Evolutionary conservation across 306 rosid genomes (phyloP).

Genomic region (Lithocarpus polystachyus): DNA sequence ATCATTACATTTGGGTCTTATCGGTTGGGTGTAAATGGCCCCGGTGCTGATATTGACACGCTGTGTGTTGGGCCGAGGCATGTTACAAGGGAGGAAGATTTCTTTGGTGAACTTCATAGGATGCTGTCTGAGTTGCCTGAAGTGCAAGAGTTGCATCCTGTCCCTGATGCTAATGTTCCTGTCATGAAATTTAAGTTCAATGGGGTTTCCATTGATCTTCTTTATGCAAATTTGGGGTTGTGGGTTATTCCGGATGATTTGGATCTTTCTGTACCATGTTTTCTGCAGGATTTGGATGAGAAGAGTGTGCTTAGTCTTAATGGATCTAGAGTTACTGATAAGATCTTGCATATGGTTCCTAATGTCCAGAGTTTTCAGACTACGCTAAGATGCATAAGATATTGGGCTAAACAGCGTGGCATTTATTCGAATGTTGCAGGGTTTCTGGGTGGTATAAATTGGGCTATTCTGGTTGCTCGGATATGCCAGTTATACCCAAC

Average conservation of each 20-base stretch:
- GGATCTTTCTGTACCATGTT: not conserved
- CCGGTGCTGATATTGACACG: not conserved
- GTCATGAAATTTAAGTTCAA: constrained; percentile 4
- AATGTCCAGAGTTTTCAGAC: not conserved
- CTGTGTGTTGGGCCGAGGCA: constrained; percentile 8
- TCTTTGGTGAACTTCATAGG: not conserved
- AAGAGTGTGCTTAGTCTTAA: not conserved
- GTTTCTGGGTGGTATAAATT: constrained; percentile 7
- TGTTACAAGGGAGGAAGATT: not conserved
- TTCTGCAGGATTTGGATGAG: not conserved
- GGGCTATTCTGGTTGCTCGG: constrained; percentile 5
- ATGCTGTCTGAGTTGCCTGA: not conserved
- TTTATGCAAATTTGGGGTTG: not conserved
- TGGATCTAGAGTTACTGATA: not conserved
- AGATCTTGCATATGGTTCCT: not conserved
- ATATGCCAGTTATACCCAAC: not conserved
- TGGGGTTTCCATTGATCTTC: constrained; percentile 1
- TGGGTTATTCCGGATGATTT: not conserved
- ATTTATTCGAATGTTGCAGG: constrained; percentile 4
- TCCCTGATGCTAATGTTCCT: not conserved
- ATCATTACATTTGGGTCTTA: not conserved
- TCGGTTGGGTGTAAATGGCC: constrained; percentile 5
- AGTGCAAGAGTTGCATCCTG: not conserved
- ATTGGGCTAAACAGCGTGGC: not conserved
- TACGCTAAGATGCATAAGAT: not conserved